phyloP scores from a whole-genome alignment of 1,284 basidiomycete species.

The Fomes fomentarius region DNA sequence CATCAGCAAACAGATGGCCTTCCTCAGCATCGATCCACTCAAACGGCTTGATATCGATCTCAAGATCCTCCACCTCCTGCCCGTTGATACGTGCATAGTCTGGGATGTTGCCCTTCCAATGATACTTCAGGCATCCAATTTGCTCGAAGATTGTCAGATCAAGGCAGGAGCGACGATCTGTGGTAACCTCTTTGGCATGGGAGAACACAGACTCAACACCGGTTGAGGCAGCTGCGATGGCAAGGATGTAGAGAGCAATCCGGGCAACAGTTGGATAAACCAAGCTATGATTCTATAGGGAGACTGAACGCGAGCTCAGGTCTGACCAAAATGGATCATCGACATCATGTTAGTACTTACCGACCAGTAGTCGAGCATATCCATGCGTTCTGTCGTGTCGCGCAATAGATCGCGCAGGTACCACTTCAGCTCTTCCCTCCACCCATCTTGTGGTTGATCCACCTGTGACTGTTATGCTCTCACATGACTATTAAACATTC shows the following conservation, averaged over 20 bases:
- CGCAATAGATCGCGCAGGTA: too few species aligned
- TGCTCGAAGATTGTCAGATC: background rate
- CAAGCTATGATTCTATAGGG: too few species aligned
- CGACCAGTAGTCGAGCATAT: too few species aligned
- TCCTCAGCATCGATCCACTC: background rate
- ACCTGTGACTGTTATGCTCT: too few species aligned
- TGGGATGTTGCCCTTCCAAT: background rate
- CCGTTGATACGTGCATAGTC: background rate
- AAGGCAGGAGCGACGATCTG: background rate
- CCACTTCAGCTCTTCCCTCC: conserved; percentile 4
- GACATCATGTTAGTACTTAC: too few species aligned
- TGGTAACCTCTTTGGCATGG: background rate
- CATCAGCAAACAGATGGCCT: background rate
- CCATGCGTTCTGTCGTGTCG: too few species aligned
- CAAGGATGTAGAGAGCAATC: conserved; percentile 2
- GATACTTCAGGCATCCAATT: background rate
- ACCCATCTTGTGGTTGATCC: background rate
- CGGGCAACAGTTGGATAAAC: conserved; percentile 3
- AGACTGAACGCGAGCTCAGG: too few species aligned
- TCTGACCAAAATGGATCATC: too few species aligned
- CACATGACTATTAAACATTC: too few species aligned
- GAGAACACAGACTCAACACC: conserved; percentile 1
- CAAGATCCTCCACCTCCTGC: background rate
- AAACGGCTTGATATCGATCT: background rate
- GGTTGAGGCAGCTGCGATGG: background rate